Evolutionary conservation across 352 stramenopile genomes (phyloP).

Genomic region (Plasmopara muralis): DNA sequence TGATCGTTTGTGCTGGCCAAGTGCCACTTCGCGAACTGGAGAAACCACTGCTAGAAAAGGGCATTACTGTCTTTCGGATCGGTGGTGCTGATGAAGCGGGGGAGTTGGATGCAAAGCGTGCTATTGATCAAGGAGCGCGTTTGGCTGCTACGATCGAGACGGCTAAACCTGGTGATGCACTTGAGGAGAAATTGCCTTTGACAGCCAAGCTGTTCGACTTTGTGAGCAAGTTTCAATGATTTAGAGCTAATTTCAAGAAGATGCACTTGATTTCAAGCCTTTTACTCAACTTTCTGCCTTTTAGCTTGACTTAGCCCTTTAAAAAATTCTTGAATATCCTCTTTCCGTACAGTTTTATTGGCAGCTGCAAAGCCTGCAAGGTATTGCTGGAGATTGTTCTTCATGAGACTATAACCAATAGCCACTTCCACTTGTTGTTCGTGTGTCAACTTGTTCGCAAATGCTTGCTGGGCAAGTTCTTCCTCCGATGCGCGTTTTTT

Average conservation of each 20-base stretch:
- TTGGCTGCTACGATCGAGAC: conserved; percentile 81
- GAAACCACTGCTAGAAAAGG: conserved; percentile 57
- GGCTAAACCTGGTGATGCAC: conserved; percentile 55
- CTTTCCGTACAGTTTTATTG: conserved; percentile 56
- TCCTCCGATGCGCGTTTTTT: conserved; percentile 36
- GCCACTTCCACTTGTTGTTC: conserved; percentile 74
- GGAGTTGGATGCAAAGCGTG: conserved; percentile 96
- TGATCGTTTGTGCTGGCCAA: conserved; percentile 96
- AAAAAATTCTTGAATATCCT: conserved; percentile 73
- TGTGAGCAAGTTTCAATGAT: conserved; percentile 40
- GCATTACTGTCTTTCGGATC: conserved; percentile 90
- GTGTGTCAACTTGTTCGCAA: conserved; percentile 52
- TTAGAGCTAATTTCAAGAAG: background rate
- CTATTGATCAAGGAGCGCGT: conserved; percentile 94
- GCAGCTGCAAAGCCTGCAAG: conserved; percentile 48
- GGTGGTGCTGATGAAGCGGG: conserved; percentile 91
- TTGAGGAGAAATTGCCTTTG: conserved; percentile 35
- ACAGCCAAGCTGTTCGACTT: conserved; percentile 48
- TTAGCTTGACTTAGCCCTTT: conserved; percentile 45
- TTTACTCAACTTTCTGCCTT: conserved; percentile 42
- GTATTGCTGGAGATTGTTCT: conserved; percentile 59
- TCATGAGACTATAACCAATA: conserved; percentile 67
- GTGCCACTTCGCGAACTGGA: conserved; percentile 86
- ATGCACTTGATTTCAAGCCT: background rate
- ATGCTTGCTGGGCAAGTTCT: conserved; percentile 37